Conservation (phyloP, 2,329 filamentous ascomycete genomes). For the Claviceps sp. region DNA sequence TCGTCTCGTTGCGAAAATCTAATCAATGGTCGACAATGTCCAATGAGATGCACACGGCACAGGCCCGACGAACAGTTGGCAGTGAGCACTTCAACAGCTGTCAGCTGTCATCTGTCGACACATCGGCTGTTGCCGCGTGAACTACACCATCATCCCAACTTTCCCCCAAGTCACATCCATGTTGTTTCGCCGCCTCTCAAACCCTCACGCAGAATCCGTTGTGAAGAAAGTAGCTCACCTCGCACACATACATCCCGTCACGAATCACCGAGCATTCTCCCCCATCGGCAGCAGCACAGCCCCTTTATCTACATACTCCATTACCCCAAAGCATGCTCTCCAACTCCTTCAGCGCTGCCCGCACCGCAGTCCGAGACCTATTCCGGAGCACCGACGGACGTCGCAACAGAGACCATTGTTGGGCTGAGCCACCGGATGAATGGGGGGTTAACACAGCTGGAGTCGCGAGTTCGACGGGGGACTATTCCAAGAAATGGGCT, state of each 20-base stretch:
- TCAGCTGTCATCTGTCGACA: background rate
- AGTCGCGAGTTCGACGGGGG: background rate
- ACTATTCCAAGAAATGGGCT: background rate
- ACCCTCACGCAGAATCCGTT: too few species aligned
- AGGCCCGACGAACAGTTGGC: background rate
- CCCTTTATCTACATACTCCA: too few species aligned
- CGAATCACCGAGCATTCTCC: too few species aligned
- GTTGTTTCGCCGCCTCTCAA: too few species aligned
- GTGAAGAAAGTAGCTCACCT: too few species aligned
- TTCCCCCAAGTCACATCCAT: too few species aligned
- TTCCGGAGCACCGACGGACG: slow-evolving; percentile 1
- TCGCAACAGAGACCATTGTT: background rate
- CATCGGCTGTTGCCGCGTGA: background rate
- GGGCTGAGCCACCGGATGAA: background rate
- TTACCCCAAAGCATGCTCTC: slow-evolving; percentile 1
- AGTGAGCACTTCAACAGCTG: background rate
- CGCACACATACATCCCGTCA: too few species aligned
- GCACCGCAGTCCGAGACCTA: slow-evolving; percentile 1
- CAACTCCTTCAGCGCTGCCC: slow-evolving; percentile 3
- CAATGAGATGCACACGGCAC: background rate
- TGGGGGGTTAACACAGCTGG: background rate
- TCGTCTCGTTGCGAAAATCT: too few species aligned
- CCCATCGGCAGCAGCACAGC: too few species aligned
- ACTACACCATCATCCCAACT: background rate
- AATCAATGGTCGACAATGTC: background rate